Conservation (phyloP, 2,329 filamentous ascomycete genomes). For the Aureobasidium sp. region DNA sequence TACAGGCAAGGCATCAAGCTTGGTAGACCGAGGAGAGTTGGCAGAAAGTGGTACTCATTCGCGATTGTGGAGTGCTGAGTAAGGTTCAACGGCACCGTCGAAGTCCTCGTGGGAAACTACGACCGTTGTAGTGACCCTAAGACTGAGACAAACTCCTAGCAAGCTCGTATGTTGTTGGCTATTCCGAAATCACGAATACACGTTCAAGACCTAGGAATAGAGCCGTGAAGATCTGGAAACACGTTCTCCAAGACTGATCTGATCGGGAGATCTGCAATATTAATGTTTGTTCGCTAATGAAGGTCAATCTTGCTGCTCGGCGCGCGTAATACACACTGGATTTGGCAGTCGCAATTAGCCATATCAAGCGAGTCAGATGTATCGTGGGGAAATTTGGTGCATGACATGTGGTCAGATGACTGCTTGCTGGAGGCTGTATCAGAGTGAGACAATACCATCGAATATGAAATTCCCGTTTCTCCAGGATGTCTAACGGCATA, state of each 20-base stretch:
- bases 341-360: background rate
- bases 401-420: background rate
- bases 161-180: background rate
- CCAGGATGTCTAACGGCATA: background rate
- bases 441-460: constrained; percentile 1
- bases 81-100: constrained; percentile 8
- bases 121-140: background rate
- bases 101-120: background rate
- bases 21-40: background rate
- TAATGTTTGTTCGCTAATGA: background rate
- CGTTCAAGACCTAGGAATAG: background rate
- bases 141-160: constrained; percentile 5
- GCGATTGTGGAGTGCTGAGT: background rate
- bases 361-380: background rate
- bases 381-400: background rate
- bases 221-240: background rate
- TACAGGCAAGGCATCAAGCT: background rate
- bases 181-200: background rate
- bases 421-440: background rate
- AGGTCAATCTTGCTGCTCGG: background rate
- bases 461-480: background rate
- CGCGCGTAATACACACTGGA: background rate
- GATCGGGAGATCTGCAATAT: background rate
- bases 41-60: constrained; percentile 12
- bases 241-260: background rate